These are phyloP conservation scores for Ochetophila trinervis DNA, from an alignment of 306 rosid genomes.

Conservation along the genomic window DNA sequence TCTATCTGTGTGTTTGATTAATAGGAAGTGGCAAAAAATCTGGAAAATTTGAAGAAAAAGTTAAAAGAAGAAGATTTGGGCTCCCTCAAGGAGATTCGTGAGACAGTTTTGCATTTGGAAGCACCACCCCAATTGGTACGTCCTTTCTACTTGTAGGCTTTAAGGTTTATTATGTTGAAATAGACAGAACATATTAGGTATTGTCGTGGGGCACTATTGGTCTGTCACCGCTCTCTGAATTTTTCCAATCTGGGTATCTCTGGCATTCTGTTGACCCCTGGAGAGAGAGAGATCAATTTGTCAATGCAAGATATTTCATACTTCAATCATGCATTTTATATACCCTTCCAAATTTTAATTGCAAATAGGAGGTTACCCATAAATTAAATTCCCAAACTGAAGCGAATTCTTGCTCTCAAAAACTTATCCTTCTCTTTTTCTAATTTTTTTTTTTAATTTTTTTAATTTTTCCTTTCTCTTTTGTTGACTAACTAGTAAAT, in stretches of 20 bases:
- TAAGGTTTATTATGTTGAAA: constrained; percentile 1
- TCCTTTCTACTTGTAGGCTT: constrained; percentile 19
- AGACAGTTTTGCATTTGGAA: constrained; percentile 70
- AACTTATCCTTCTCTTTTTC: background rate
- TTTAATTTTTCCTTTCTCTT: background rate
- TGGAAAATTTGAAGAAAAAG: constrained; percentile 57
- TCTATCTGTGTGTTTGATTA: background rate
- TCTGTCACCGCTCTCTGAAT: constrained; percentile 3
- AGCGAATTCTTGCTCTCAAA: too few relatives aligned
- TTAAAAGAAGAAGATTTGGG: constrained; percentile 58
- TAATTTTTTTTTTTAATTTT: background rate
- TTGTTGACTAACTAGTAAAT: background rate
- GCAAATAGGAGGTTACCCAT: constrained; percentile 3
- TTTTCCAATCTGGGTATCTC: constrained; percentile 8
- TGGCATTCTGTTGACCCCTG: background rate
- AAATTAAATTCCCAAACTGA: background rate
- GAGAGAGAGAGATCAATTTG: background rate
- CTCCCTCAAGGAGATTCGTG: constrained; percentile 72
- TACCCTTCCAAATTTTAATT: constrained; percentile 3
- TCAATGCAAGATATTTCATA: constrained; percentile 2
- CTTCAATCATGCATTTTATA: background rate
- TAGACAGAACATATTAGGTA: background rate
- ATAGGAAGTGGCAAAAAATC: constrained; percentile 72
- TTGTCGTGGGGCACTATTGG: background rate
- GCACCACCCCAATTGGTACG: constrained; percentile 78